Percentiles rank a stretch among this genome's conserved stretches.
phyloP scores from a whole-genome alignment of 2,329 filamentous ascomycete genomes.

The Magnaporthiopsis incrustans region DNA sequence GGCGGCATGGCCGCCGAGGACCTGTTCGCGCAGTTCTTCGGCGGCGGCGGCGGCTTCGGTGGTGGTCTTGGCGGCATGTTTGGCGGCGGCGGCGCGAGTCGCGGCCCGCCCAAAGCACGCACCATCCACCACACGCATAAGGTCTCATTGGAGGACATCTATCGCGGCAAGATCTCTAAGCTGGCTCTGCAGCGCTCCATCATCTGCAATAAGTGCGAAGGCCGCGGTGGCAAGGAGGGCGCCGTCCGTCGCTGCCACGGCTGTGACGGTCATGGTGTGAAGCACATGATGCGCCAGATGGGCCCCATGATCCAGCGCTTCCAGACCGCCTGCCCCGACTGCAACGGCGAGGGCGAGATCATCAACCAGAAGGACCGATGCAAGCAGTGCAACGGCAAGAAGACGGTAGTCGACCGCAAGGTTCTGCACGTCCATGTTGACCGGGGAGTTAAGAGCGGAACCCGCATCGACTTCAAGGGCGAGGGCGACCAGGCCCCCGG shows the following conservation, averaged over 20 bases:
- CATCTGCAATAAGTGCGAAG: constrained; percentile 91
- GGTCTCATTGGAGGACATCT: constrained; percentile 95
- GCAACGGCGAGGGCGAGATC: constrained; percentile 92
- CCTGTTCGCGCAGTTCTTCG: constrained; percentile 95
- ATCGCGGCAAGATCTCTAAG: constrained; percentile 96
- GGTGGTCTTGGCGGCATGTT: constrained; percentile 75
- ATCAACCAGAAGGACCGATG: constrained; percentile 96
- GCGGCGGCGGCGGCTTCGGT: constrained; percentile 59
- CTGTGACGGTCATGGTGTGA: constrained; percentile 94
- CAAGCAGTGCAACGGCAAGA: constrained; percentile 95
- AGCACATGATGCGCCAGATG: constrained; percentile 99
- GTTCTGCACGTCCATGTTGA: constrained; percentile 98
- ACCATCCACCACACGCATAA: constrained; percentile 99
- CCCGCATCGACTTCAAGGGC: constrained; percentile 94
- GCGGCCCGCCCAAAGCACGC: constrained; percentile 78
- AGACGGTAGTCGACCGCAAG: constrained; percentile 95
- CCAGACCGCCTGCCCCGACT: constrained; percentile 98
- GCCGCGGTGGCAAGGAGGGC: constrained; percentile 92
- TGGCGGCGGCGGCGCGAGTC: constrained; percentile 64
- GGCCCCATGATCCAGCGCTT: constrained; percentile 99
- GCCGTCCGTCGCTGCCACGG: constrained; percentile 88
- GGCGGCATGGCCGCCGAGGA: constrained; percentile 93
- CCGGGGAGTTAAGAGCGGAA: constrained; percentile 83
- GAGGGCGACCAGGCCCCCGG: constrained; percentile 95
- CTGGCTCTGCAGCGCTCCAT: constrained; percentile 94